Evolutionary conservation across 1,139 yeast genomes (phyloP), one percentile per base, ranked within the genome.

Genomic region (Debaryomyces fabryi): DNA sequence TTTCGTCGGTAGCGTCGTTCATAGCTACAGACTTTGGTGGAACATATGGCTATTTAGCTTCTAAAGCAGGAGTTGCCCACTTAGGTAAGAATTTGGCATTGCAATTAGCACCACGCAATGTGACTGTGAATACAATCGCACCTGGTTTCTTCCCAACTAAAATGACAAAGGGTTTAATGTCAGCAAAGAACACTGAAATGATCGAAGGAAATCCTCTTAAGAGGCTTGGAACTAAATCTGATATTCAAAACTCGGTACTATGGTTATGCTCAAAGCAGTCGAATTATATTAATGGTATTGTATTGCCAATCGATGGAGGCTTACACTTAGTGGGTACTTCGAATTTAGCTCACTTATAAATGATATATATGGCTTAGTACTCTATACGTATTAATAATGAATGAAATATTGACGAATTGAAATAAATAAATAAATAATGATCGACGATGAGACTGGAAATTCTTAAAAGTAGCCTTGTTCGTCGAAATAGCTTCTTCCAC

Each of bases 401-500:
- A n/a, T 36, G 30, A 12, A 18, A 30, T 30, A 4, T 40, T 15
- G 13, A 20, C 29, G 16, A 23, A 24, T 21, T 12, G 15, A 37
- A 15, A 9, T 10, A 32, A 15, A 32, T 15, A 32, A 9, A 32
- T 32, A 32, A 32, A 32, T 13, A 32, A 15, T 8, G 12, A 32
- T 32, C 20, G 10, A 32, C 16, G 35, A 3, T 32, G 21, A 15
- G 8, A 16, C 20, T 16, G 4, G 8, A 30, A 29, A 13, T 18
- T 7, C 6, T 15, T 35, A 45, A 34, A 43, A 36, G 35, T 30
- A 42, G 24, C 33, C 27, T 15, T 46, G 44, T 8, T 45, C 44
- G 12, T 40, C 44, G 10, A 20, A 25, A 25, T 46, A 49, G 35
- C 38, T 47, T 3, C 62, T 63, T 3, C 86, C 86, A 1, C 88